phyloP scores from a whole-genome alignment of 306 rosid genomes.

The Inga leiocalycina region DNA sequence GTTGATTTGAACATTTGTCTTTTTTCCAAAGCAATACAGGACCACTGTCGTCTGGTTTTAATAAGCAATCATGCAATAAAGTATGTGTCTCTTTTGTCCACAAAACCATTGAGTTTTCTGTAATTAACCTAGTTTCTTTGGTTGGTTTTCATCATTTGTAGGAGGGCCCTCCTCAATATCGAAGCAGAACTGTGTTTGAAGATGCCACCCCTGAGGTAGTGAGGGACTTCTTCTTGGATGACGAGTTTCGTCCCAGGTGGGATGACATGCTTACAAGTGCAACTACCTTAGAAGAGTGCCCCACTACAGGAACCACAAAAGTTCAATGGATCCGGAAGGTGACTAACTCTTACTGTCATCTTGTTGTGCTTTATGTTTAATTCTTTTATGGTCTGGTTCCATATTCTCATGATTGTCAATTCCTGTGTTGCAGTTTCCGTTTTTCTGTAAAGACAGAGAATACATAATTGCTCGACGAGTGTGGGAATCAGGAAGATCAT shows the following conservation, averaged over 20 bases:
- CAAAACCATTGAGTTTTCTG: background rate
- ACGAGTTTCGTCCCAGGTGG: constrained; percentile 58
- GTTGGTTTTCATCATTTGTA: constrained; percentile 19
- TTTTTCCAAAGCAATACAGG: background rate
- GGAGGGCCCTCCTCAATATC: constrained; percentile 64
- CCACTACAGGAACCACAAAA: constrained; percentile 60
- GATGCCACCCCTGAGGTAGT: constrained; percentile 69
- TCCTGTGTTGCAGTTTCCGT: constrained; percentile 62
- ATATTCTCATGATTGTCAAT: constrained; percentile 35
- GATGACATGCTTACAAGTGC: constrained; percentile 58
- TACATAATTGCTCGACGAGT: constrained; percentile 69
- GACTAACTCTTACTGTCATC: background rate
- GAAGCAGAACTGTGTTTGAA: constrained; percentile 61
- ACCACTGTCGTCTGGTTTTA: constrained; percentile 3
- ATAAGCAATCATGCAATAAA: background rate
- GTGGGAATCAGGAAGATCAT: constrained; percentile 65
- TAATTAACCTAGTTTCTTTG: background rate
- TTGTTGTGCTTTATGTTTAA: background rate
- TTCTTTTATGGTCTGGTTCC: constrained; percentile 9
- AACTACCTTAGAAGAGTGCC: constrained; percentile 56
- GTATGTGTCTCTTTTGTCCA: background rate
- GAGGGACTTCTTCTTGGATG: constrained; percentile 69
- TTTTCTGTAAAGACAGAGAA: constrained; percentile 74
- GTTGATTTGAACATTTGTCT: background rate
- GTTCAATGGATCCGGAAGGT: constrained; percentile 68